Evolutionary conservation across 2,329 filamentous ascomycete species (phyloP).

Genomic region (Tolypocladium ophioglossoides): DNA sequence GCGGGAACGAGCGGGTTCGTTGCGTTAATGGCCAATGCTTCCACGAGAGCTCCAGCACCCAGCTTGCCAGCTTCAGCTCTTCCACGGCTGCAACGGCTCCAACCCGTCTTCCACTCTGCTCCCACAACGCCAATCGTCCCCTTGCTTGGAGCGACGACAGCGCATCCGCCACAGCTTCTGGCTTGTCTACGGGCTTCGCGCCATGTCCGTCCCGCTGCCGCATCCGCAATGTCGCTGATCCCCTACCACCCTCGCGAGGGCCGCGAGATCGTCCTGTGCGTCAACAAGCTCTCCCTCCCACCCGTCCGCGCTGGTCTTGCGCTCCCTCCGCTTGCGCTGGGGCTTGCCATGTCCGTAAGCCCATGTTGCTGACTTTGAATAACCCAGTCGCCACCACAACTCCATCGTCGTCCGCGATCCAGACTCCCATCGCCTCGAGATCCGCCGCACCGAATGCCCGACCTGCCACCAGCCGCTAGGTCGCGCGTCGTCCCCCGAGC

Average conservation of each 20-base stretch:
- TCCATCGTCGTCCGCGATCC: slow-evolving; percentile 87
- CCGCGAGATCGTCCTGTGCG: slow-evolving; percentile 66
- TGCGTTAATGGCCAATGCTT: background rate
- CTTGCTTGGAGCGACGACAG: background rate
- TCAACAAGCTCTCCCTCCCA: background rate
- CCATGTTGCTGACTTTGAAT: background rate
- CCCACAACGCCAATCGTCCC: background rate
- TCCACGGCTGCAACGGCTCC: too few species aligned
- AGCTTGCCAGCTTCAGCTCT: too few species aligned
- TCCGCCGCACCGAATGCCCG: slow-evolving; percentile 76
- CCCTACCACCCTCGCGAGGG: slow-evolving; percentile 65
- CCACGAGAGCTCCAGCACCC: background rate
- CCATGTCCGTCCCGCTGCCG: slow-evolving; percentile 7
- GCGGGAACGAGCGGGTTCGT: background rate
- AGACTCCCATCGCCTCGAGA: slow-evolving; percentile 72
- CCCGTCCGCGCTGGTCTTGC: too few species aligned
- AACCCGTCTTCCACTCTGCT: background rate
- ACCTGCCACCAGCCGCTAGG: slow-evolving; percentile 71
- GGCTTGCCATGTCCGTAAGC: too few species aligned
- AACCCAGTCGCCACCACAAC: slow-evolving; percentile 73
- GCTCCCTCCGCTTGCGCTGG: background rate
- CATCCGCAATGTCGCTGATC: slow-evolving; percentile 52
- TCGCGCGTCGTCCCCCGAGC: slow-evolving; percentile 32
- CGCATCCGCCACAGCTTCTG: background rate
- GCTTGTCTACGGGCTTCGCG: background rate